Base-by-base conservation (phyloP, 257 asterid genomes). In the Ocimum tenuiflorum region DNA sequence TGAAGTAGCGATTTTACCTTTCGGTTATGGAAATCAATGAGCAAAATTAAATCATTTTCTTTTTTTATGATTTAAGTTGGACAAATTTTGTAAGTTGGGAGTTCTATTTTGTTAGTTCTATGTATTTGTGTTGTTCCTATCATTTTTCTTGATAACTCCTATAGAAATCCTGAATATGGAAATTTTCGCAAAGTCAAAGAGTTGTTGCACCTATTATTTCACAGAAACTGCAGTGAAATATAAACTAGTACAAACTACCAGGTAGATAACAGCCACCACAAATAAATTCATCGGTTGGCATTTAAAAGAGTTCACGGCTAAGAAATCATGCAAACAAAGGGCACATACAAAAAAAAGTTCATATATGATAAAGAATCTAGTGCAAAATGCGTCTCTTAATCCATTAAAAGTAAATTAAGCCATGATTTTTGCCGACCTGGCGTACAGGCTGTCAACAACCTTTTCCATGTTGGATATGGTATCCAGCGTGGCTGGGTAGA, bases 381-480 rank as follows among this genome's bases (percentile, higher is more conserved):
- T 33, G 62, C 63, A 50, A 59, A 63, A 69, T 20, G 57, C 24
- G 47, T 27, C 3, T 27, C 31, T 4, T 1, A 27, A 27, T 27
- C 4, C 41, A 24, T 5, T 2, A 27, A 27, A 27, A 27, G 39
- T 6, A 36, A 36, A 36, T 36, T 8, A 36, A 8, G 89, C 83
- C 89, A 84, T 84, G 10, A 84, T 84, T 43, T 79, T 84, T 12
- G 89, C 89, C 39, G 89, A 81, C 62, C 89, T 84, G 5, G 81
- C 80, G 36, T 81, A 84, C 41, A 84, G 87, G 68, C 89, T 84
- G 69, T 84, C 89, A 3, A 84, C 89, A 53, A 84, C 89, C 83
- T 81, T 84, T 17, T 74, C 89, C 87, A 84, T 84, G 60, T 77
- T 84, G 2, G 86, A 63, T 61, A 84, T 81, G 0, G 90, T 84